Percentiles rank a stretch among this genome's conserved stretches.
Evolutionary conservation across 1,284 basidiomycete genomes (phyloP).

Genomic region (Tilletia indica): DNA sequence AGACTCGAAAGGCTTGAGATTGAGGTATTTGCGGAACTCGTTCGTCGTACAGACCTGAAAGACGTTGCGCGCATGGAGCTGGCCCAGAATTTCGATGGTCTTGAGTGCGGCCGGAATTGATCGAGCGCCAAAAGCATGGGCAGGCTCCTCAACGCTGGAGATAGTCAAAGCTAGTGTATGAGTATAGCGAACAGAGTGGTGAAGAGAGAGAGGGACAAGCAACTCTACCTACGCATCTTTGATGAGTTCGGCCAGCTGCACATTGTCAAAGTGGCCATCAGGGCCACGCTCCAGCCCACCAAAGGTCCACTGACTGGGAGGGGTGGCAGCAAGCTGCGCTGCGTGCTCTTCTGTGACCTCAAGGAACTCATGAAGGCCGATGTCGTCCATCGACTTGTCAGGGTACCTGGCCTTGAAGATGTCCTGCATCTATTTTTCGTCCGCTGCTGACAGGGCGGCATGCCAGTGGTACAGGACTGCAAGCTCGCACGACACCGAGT

Average conservation of each 20-base stretch:
- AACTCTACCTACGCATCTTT: conserved; percentile 31
- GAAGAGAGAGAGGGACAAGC: neutral
- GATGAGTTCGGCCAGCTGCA: conserved; percentile 64
- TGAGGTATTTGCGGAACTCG: conserved; percentile 64
- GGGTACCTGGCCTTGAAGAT: conserved; percentile 31
- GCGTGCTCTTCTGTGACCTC: conserved; percentile 51
- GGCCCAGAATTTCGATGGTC: conserved; percentile 77
- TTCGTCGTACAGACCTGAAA: conserved; percentile 83
- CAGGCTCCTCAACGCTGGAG: conserved; percentile 62
- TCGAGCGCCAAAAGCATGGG: conserved; percentile 74
- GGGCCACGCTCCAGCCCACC: conserved; percentile 66
- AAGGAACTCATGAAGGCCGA: conserved; percentile 68
- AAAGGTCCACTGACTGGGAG: conserved; percentile 66
- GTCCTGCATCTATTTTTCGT: conserved; percentile 43
- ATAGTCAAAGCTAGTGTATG: neutral
- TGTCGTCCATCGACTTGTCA: conserved; percentile 46
- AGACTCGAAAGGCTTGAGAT: conserved; percentile 61
- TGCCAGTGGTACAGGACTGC: conserved; percentile 39
- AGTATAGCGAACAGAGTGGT: too few species aligned
- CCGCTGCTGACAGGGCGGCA: conserved; percentile 32
- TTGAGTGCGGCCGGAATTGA: conserved; percentile 73
- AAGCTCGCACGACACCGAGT: conserved; percentile 18
- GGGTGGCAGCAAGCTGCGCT: neutral
- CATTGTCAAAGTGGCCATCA: conserved; percentile 69
- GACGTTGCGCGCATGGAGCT: conserved; percentile 67